phyloP scores from a whole-genome alignment of 305 asterid species.

The Lippia alba region DNA sequence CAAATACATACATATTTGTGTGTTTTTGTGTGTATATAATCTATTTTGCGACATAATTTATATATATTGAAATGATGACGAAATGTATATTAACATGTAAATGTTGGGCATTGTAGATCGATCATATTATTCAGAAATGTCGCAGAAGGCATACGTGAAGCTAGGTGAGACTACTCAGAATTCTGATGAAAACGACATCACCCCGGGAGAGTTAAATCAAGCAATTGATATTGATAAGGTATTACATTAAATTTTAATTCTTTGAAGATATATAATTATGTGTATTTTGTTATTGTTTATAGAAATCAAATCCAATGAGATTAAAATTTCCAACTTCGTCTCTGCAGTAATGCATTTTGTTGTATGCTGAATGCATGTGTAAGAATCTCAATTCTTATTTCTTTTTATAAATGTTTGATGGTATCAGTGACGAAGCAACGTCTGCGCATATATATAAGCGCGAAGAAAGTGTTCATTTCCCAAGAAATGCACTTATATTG shows the following conservation, averaged over 20 bases:
- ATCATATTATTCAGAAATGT: slow-evolving; percentile 46
- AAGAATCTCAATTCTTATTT: too few relatives aligned
- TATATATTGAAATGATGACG: neutral
- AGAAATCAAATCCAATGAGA: too few relatives aligned
- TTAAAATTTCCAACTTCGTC: too few relatives aligned
- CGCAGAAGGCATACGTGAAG: slow-evolving; percentile 70
- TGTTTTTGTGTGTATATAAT: neutral
- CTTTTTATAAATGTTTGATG: too few relatives aligned
- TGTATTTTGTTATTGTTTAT: too few relatives aligned
- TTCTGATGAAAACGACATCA: slow-evolving; percentile 52
- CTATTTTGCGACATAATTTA: neutral
- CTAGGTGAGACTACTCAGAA: slow-evolving; percentile 67
- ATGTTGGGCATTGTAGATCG: neutral
- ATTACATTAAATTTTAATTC: neutral
- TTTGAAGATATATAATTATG: too few relatives aligned
- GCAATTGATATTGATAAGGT: slow-evolving; percentile 73
- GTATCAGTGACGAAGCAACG: too few relatives aligned
- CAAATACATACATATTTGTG: neutral
- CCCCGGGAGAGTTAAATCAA: slow-evolving; percentile 86
- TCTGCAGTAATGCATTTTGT: too few relatives aligned
- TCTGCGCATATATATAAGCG: too few relatives aligned
- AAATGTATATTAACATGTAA: neutral
- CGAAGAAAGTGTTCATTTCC: too few relatives aligned
- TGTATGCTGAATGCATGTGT: too few relatives aligned
- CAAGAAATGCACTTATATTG: too few relatives aligned